phyloP scores from a whole-genome alignment of 2,329 filamentous ascomycete species.

The Lachnellula arida region DNA sequence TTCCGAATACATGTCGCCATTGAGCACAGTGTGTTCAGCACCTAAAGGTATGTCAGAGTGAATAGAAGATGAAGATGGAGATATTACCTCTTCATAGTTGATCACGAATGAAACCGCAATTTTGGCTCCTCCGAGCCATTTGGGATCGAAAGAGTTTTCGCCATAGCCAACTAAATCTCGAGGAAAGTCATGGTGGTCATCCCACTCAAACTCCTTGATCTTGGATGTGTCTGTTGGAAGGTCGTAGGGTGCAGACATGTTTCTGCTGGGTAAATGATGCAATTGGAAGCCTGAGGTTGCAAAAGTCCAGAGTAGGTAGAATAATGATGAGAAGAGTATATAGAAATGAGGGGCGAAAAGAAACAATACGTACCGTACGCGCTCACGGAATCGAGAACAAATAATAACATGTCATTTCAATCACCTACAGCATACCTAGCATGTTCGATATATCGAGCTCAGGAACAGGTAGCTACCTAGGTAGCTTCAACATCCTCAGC shows the following conservation, averaged over 20 bases:
- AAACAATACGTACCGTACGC: conserved; percentile 7
- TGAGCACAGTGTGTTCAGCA: conserved; percentile 22
- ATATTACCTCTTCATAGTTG: conserved; percentile 26
- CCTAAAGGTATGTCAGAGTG: conserved; percentile 9
- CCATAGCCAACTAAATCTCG: conserved; percentile 27
- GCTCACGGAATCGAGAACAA: conserved; percentile 1
- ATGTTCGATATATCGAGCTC: conserved; percentile 2
- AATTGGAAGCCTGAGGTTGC: neutral
- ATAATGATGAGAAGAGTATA: neutral
- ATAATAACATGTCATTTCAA: conserved; percentile 4
- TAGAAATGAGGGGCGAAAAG: neutral
- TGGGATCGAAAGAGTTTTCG: conserved; percentile 27
- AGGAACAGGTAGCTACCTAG: conserved; percentile 2
- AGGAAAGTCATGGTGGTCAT: conserved; percentile 27
- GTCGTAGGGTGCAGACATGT: conserved; percentile 23
- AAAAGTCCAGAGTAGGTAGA: neutral
- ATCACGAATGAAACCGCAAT: conserved; percentile 32
- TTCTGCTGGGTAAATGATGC: neutral
- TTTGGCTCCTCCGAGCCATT: conserved; percentile 32
- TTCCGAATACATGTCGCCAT: conserved; percentile 22
- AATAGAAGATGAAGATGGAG: neutral
- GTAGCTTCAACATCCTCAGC: conserved; percentile 5
- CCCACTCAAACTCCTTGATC: conserved; percentile 24
- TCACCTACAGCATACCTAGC: neutral
- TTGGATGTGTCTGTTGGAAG: conserved; percentile 18